Percentiles rank a stretch among this genome's conserved stretches.
These are phyloP conservation scores for Colletotrichum coccodes DNA, from an alignment of 2,329 filamentous ascomycete species.

Conservation along the genomic window DNA sequence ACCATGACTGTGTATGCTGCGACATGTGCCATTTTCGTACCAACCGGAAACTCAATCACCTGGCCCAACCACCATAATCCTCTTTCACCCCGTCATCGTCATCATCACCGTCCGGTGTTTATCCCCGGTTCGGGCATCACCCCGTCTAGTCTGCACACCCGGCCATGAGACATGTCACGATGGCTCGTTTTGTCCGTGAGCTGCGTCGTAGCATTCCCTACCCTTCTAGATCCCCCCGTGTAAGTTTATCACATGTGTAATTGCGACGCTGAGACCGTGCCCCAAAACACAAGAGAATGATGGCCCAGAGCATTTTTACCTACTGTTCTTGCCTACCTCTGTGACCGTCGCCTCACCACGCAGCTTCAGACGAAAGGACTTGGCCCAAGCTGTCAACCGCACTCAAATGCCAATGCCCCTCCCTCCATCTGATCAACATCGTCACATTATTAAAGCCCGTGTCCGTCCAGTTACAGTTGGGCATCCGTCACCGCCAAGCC, in stretches of 20 bases:
- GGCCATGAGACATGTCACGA: too few species aligned
- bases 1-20: not conserved
- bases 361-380: not conserved
- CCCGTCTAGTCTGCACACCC: too few species aligned
- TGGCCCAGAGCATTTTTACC: not conserved
- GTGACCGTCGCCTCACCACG: not conserved
- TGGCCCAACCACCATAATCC: not conserved
- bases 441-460: not conserved
- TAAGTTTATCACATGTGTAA: too few species aligned
- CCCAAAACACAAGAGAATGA: not conserved
- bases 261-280: too few species aligned
- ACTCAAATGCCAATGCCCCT: not conserved
- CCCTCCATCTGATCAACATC: not conserved
- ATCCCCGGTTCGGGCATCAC: not conserved
- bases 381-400: not conserved
- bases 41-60: not conserved
- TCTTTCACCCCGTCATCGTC: too few species aligned
- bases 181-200: too few species aligned
- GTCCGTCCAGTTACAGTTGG: not conserved
- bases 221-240: not conserved
- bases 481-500: not conserved
- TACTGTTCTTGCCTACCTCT: not conserved
- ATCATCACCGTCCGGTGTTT: not conserved
- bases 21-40: not conserved
- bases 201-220: not conserved